A percentile compares a stretch with the other conserved stretches of the same genome.
Evolutionary conservation across 2,329 filamentous ascomycete genomes (phyloP).

Genomic region (Ceratocystis papillata): DNA sequence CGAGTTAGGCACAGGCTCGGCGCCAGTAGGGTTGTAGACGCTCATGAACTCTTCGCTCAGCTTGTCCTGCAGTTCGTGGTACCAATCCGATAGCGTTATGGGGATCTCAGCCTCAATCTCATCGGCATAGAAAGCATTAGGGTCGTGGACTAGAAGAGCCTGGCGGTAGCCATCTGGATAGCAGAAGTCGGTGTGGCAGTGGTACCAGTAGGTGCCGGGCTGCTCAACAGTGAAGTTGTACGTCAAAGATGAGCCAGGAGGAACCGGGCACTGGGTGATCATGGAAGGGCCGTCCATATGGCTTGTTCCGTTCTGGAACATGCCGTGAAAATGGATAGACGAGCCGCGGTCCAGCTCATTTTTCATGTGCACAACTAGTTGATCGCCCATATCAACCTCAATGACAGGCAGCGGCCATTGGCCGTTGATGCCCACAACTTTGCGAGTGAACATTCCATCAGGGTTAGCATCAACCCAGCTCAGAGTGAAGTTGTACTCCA

Average conservation of each 20-base stretch:
- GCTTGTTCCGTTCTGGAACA: slow-evolving; percentile 47
- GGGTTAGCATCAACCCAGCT: slow-evolving; percentile 52
- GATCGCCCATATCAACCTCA: slow-evolving; percentile 44
- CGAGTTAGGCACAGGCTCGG: slow-evolving; percentile 44
- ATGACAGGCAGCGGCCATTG: slow-evolving; percentile 54
- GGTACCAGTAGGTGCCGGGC: slow-evolving; percentile 53
- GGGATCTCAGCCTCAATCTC: slow-evolving; percentile 45
- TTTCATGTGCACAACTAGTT: slow-evolving; percentile 38
- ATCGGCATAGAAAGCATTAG: slow-evolving; percentile 37
- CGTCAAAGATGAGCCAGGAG: slow-evolving; percentile 42
- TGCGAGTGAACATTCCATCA: slow-evolving; percentile 46
- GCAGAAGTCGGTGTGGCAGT: slow-evolving; percentile 42
- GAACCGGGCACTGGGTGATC: slow-evolving; percentile 47
- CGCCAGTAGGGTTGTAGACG: slow-evolving; percentile 39
- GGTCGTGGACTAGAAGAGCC: slow-evolving; percentile 46
- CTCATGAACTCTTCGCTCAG: slow-evolving; percentile 40
- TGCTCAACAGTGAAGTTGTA: slow-evolving; percentile 49
- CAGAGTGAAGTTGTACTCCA: slow-evolving; percentile 49
- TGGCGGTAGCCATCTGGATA: slow-evolving; percentile 51
- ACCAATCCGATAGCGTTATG: slow-evolving; percentile 51
- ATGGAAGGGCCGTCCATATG: slow-evolving; percentile 50
- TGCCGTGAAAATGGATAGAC: slow-evolving; percentile 50
- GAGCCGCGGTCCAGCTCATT: slow-evolving; percentile 44
- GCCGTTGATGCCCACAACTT: slow-evolving; percentile 54
- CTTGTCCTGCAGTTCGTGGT: slow-evolving; percentile 44